These are phyloP conservation scores for Termitomyces sp. DNA, from an alignment of 768 basidiomycete genomes.

Conservation along the genomic window DNA sequence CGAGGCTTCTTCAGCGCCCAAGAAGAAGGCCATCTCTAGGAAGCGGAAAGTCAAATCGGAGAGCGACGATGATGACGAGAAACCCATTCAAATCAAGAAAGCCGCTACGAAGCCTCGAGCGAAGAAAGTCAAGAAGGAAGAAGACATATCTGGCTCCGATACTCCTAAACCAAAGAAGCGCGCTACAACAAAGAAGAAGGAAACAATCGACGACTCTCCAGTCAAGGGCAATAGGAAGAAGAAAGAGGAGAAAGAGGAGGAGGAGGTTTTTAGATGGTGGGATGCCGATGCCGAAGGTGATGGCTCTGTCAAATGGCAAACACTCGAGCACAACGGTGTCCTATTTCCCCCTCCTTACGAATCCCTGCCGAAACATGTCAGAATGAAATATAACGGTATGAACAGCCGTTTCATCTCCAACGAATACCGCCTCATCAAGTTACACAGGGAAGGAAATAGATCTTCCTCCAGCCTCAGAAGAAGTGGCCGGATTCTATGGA, in stretches of 20 bases:
- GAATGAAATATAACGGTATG: slow-evolving; percentile 94
- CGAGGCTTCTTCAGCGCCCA: slow-evolving; percentile 31
- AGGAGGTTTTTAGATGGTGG: slow-evolving; percentile 86
- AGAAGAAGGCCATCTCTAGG: slow-evolving; percentile 30
- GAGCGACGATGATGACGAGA: slow-evolving; percentile 45
- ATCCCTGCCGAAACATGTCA: slow-evolving; percentile 74
- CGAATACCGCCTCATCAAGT: slow-evolving; percentile 7
- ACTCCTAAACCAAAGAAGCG: slow-evolving; percentile 45
- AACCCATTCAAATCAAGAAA: slow-evolving; percentile 42
- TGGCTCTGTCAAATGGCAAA: slow-evolving; percentile 85
- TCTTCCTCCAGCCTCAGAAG: slow-evolving; percentile 85
- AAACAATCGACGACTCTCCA: slow-evolving; percentile 31
- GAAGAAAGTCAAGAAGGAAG: slow-evolving; percentile 58
- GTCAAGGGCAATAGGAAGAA: slow-evolving; percentile 50
- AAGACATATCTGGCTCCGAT: slow-evolving; percentile 36
- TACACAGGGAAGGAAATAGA: slow-evolving; percentile 67
- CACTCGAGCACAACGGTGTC: slow-evolving; percentile 93
- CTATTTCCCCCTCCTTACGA: slow-evolving; percentile 96
- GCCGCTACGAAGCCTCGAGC: slow-evolving; percentile 39
- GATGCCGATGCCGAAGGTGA: slow-evolving; percentile 72
- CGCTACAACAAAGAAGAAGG: slow-evolving; percentile 38
- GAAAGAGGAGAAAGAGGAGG: slow-evolving; percentile 68
- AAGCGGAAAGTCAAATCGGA: slow-evolving; percentile 50
- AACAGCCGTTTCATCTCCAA: slow-evolving; percentile 8
- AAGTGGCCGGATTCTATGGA: slow-evolving; percentile 95